Evolutionary conservation across 2,329 filamentous ascomycete genomes (phyloP), one percentile per base, ranked within the genome.

Genomic region (Septoria petroselini): DNA sequence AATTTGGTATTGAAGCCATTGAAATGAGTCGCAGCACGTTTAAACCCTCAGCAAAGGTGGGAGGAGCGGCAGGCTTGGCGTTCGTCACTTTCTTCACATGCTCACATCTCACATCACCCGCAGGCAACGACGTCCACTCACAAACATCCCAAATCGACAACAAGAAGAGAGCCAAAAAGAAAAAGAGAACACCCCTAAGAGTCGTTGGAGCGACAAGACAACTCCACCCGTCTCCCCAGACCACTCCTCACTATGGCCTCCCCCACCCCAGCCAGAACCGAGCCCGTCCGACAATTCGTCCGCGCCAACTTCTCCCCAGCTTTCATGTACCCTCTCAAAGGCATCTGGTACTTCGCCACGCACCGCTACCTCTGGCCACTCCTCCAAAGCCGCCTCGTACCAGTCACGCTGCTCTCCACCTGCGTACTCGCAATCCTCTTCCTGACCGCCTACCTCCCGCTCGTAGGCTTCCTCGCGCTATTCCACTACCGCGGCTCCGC

Each of bases 351-450:
- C 72, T 95, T 94, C 69, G 59, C 81, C 42, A 76, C 79, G 25
- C 86, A 91, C 65, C 83, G 81, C 17, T 89, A 86, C 61, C 85
- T 93, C 58, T 94, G 86, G 70, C 90, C 91, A 18, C 78, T 96
- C 1, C 85, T 95, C 58, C 75, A 81, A 50, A 77, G 86, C 18
- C 83, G 91, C 12, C 75, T 98, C 2, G 71, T 97, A 0, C 91
- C 91, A 0, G 78, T 95, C 21, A 80, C 87, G 2, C 73, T 96
- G 11, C 84, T 96, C 9, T 95, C 91, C 0, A 73, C 85, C 11
- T 81, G 93, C 47, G 86, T 96, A 11, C 88, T 95, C 55, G 73
- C 84, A n/a, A 75, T 94, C 15, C 81, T 97, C 15, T 97, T 97
- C 69, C 76, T 88, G 9, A 94, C 93, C 69, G 77, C 88, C 1